These are phyloP conservation scores for Phytophthora foliorum DNA, from an alignment of 352 stramenopile genomes.

Conservation along the genomic window DNA sequence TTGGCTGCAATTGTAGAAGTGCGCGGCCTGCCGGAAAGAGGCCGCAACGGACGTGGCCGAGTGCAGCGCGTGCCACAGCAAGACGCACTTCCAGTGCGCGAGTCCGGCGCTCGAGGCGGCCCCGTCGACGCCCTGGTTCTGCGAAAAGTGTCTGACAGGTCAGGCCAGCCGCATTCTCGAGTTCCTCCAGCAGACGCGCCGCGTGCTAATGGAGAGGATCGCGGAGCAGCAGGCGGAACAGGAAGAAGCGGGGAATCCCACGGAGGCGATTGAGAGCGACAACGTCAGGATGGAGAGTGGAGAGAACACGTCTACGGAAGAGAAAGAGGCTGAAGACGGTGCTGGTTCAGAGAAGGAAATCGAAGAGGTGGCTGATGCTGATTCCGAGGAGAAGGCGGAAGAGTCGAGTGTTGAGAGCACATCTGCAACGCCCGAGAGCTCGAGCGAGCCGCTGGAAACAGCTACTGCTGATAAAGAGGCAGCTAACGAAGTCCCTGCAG, in stretches of 20 bases:
- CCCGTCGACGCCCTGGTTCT: constrained; percentile 53
- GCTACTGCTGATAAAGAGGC: constrained; percentile 1
- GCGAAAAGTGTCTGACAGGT: constrained; percentile 59
- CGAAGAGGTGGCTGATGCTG: background rate
- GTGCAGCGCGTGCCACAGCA: constrained; percentile 68
- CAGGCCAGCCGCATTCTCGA: constrained; percentile 71
- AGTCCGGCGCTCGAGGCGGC: constrained; percentile 43
- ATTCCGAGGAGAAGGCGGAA: constrained; percentile 1
- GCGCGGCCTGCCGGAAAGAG: constrained; percentile 56
- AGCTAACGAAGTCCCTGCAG: background rate
- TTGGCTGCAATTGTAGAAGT: constrained; percentile 43
- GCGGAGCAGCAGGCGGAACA: constrained; percentile 18
- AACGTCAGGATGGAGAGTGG: constrained; percentile 16
- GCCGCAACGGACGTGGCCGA: constrained; percentile 49
- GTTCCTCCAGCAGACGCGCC: constrained; percentile 72
- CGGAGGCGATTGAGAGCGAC: constrained; percentile 10
- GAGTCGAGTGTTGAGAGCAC: constrained; percentile 1
- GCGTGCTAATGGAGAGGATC: constrained; percentile 59
- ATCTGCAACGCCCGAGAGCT: constrained; percentile 12
- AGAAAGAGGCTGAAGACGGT: constrained; percentile 7
- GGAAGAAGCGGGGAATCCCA: background rate
- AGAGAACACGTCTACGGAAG: constrained; percentile 9
- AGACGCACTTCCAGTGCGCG: constrained; percentile 67
- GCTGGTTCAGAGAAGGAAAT: constrained; percentile 5
- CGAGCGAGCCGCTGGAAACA: background rate